Evolutionary conservation across 805 yeast species (phyloP).

Genomic region (Cyberlindnera bimundalis): DNA sequence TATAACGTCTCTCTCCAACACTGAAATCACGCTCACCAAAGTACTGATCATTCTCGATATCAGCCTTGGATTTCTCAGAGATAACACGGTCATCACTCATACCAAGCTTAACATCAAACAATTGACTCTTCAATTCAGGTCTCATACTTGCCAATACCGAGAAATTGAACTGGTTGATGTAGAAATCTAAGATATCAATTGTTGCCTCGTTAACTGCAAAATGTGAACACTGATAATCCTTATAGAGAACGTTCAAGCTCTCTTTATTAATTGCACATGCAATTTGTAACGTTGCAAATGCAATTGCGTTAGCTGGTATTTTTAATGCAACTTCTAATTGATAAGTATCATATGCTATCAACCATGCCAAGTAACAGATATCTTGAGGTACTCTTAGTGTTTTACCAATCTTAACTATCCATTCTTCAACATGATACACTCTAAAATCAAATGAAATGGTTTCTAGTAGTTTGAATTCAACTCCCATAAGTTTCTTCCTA

Average conservation of each 20-base stretch:
- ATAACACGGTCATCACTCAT: conserved; percentile 35
- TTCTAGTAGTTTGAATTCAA: conserved; percentile 75
- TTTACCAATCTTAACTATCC: conserved; percentile 59
- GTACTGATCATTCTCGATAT: conserved; percentile 43
- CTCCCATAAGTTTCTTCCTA: conserved; percentile 49
- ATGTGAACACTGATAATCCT: conserved; percentile 19
- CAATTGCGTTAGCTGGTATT: conserved; percentile 72
- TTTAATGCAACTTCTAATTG: conserved; percentile 65
- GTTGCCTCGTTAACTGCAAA: conserved; percentile 44
- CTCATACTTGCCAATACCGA: conserved; percentile 44
- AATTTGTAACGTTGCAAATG: conserved; percentile 62
- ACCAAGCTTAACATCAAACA: conserved; percentile 43
- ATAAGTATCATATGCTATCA: conserved; percentile 69
- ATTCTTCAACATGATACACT: conserved; percentile 61
- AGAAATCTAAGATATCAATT: conserved; percentile 55
- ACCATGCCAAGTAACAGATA: conserved; percentile 61
- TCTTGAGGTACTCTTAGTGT: conserved; percentile 43
- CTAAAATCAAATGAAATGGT: conserved; percentile 79
- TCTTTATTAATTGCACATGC: conserved; percentile 46
- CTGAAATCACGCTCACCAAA: conserved; percentile 33
- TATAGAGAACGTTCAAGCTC: conserved; percentile 23
- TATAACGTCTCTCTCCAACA: conserved; percentile 50
- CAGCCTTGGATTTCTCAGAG: conserved; percentile 23
- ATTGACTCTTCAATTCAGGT: conserved; percentile 32
- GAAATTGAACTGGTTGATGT: conserved; percentile 51